phyloP scores from a whole-genome alignment of 2,329 filamentous ascomycete species.

The Seiridium cupressi region DNA sequence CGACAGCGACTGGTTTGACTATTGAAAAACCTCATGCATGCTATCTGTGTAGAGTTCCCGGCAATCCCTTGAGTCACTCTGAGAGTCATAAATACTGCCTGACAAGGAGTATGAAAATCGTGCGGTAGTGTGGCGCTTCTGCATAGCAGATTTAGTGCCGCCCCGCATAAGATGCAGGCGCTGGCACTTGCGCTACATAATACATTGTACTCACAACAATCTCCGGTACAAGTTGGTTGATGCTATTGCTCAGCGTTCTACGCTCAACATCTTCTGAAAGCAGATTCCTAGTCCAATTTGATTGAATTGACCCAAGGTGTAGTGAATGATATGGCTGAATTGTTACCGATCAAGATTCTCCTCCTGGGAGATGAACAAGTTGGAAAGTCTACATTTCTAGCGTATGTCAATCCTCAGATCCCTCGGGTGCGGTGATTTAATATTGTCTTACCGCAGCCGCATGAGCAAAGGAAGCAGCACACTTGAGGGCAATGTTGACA shows the following conservation, averaged over 20 bases:
- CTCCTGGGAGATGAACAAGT: slow-evolving; percentile 58
- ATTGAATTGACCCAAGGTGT: no score
- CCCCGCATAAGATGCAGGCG: neutral
- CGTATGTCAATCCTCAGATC: slow-evolving; percentile 41
- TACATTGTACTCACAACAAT: neutral
- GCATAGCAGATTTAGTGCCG: neutral
- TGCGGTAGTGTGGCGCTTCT: neutral
- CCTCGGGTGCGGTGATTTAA: neutral
- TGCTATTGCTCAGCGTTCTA: no score
- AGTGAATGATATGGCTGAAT: slow-evolving; percentile 25
- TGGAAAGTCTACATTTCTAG: slow-evolving; percentile 61
- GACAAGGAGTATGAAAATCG: neutral
- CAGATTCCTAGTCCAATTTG: no score
- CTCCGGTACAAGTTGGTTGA: no score
- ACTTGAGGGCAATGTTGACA: slow-evolving; percentile 37
- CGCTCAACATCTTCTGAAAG: no score
- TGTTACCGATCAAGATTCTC: slow-evolving; percentile 49
- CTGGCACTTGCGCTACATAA: slow-evolving; percentile 1
- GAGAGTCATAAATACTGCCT: neutral
- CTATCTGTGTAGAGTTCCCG: neutral
- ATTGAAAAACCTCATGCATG: slow-evolving; percentile 22
- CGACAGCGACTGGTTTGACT: slow-evolving; percentile 19
- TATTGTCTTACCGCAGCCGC: slow-evolving; percentile 36
- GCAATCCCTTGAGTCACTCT: no score
- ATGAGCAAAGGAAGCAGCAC: slow-evolving; percentile 44